A percentile compares a stretch with the other conserved stretches of the same genome.
Conservation (phyloP, 176 grass and related monocot species). For the Avena insularis region DNA sequence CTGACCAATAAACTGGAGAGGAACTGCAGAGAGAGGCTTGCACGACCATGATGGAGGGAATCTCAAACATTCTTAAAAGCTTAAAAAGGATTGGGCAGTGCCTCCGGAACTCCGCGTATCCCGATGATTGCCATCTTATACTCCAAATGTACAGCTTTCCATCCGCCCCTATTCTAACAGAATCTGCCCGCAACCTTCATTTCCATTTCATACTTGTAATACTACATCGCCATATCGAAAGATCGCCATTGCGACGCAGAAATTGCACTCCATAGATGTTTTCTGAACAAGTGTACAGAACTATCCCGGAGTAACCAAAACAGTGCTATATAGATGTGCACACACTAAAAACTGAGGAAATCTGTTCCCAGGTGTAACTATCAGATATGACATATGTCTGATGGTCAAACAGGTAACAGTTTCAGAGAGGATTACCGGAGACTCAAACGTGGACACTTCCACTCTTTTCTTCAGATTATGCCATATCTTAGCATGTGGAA, state of each 20-base stretch:
- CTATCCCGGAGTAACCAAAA: background rate
- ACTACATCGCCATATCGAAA: slow-evolving; percentile 12
- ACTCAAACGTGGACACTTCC: background rate
- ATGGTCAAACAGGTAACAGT: slow-evolving; percentile 3
- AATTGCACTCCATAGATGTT: slow-evolving; percentile 17
- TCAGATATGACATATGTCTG: background rate
- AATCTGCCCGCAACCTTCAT: slow-evolving; percentile 23
- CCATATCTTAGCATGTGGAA: slow-evolving; percentile 34
- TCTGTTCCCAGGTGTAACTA: slow-evolving; percentile 2
- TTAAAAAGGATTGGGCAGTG: slow-evolving; percentile 34
- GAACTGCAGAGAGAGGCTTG: slow-evolving; percentile 42
- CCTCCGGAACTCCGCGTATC: slow-evolving; percentile 13
- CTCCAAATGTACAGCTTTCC: slow-evolving; percentile 20
- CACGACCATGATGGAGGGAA: slow-evolving; percentile 56
- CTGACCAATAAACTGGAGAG: slow-evolving; percentile 39
- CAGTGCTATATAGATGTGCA: background rate
- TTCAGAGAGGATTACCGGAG: slow-evolving; percentile 17
- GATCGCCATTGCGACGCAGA: background rate
- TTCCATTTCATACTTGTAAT: background rate
- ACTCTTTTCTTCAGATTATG: slow-evolving; percentile 25
- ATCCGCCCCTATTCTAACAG: slow-evolving; percentile 35
- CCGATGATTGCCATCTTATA: slow-evolving; percentile 16
- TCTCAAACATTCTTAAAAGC: slow-evolving; percentile 34
- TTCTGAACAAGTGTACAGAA: slow-evolving; percentile 8
- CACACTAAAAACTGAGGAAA: slow-evolving; percentile 1